Evolutionary conservation across 768 basidiomycete genomes (phyloP).

Genomic region (Boletus huronensis): DNA sequence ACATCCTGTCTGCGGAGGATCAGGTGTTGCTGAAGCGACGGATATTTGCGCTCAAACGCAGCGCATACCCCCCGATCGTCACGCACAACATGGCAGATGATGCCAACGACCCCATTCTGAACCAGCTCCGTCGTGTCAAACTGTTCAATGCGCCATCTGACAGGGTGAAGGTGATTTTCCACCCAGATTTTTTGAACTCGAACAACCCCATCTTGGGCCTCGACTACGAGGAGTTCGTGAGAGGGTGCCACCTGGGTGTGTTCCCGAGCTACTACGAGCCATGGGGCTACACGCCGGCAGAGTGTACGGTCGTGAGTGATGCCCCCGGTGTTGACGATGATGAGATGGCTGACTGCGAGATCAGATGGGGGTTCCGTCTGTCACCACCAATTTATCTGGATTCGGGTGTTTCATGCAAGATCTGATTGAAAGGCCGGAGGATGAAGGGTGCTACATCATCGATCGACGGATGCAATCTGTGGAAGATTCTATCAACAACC

Average conservation of each 20-base stretch:
- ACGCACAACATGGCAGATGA: conserved; percentile 99
- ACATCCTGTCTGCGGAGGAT: conserved; percentile 87
- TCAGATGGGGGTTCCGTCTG: conserved; percentile 95
- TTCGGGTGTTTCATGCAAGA: conserved; percentile 99
- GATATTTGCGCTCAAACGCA: conserved; percentile 93
- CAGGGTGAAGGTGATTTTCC: conserved; percentile 96
- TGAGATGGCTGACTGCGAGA: conserved; percentile 9
- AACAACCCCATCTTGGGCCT: conserved; percentile 97
- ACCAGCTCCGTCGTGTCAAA: conserved; percentile 90
- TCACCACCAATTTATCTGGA: conserved; percentile 97
- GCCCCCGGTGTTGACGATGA: background rate
- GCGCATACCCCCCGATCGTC: conserved; percentile 91
- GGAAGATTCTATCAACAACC: conserved; percentile 86
- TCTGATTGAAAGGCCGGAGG: conserved; percentile 88
- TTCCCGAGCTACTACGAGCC: conserved; percentile 98
- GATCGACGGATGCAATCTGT: conserved; percentile 87
- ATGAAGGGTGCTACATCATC: conserved; percentile 96
- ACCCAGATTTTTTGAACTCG: conserved; percentile 96
- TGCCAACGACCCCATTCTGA: conserved; percentile 85
- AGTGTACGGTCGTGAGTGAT: conserved; percentile 88
- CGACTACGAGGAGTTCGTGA: conserved; percentile 98
- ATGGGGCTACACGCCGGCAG: conserved; percentile 96
- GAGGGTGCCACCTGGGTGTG: conserved; percentile 96
- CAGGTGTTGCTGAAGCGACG: conserved; percentile 92
- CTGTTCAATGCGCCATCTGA: conserved; percentile 87